phyloP scores from a whole-genome alignment of 2,329 filamentous ascomycete species.

The Teratosphaeria gauchensis region DNA sequence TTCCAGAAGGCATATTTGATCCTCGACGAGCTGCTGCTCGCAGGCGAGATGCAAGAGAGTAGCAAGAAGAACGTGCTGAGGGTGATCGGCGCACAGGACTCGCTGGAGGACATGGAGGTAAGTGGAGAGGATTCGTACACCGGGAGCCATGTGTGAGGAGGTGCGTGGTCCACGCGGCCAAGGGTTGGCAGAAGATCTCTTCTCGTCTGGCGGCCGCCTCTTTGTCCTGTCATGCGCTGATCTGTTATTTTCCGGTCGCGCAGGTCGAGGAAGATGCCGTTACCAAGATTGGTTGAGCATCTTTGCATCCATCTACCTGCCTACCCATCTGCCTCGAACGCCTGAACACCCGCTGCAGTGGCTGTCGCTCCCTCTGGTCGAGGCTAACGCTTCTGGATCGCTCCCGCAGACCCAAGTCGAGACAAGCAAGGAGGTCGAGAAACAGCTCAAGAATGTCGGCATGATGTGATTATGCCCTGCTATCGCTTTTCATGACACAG shows the following conservation, averaged over 20 bases:
- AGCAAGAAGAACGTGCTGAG: conserved; percentile 98
- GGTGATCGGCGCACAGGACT: conserved; percentile 95
- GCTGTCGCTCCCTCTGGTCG: background rate
- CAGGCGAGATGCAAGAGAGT: conserved; percentile 95
- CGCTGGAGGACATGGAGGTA: conserved; percentile 98
- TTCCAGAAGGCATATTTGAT: conserved; percentile 99
- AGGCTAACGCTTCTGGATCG: background rate
- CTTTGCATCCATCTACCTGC: conserved; percentile 6
- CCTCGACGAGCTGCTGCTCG: conserved; percentile 86
- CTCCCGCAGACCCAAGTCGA: conserved; percentile 14
- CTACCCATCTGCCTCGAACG: conserved; percentile 1
- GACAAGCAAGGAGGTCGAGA: conserved; percentile 18
- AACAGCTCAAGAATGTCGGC: conserved; percentile 19
- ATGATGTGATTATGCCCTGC: conserved; percentile 6
- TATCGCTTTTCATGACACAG: background rate
- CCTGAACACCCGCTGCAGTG: background rate
- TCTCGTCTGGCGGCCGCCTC: background rate
- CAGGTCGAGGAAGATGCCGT: conserved; percentile 33
- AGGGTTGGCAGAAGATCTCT: background rate
- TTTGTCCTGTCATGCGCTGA: conserved; percentile 20
- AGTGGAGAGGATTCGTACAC: conserved; percentile 35
- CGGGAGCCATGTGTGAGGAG: conserved; percentile 3
- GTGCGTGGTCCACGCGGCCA: background rate
- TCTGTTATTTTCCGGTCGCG: conserved; percentile 12
- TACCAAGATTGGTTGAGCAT: conserved; percentile 53